Percentiles rank a stretch among this genome's conserved stretches.
These are phyloP conservation scores for Zopfochytrium polystomum DNA, from an alignment of 371 early-diverging fungal genomes.

Conservation along the genomic window DNA sequence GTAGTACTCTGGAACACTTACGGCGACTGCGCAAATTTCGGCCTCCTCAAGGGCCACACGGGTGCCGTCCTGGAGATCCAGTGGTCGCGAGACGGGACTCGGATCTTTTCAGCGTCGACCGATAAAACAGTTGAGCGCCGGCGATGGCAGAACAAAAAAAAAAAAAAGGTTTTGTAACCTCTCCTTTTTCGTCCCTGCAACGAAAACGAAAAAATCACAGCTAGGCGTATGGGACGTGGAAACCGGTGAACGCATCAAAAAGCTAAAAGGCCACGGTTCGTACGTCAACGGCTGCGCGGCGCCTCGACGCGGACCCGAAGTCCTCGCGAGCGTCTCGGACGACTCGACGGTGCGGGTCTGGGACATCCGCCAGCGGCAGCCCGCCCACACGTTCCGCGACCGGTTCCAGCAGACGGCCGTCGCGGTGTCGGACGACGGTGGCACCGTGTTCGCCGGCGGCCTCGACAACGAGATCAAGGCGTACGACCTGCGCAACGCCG, in stretches of 20 bases:
- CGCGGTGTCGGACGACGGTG: constrained; percentile 74
- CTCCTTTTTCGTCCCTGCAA: neutral
- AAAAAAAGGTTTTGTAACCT: neutral
- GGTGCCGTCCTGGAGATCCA: constrained; percentile 83
- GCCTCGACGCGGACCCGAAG: constrained; percentile 61
- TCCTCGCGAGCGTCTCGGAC: constrained; percentile 57
- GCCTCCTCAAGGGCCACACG: constrained; percentile 78
- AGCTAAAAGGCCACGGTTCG: constrained; percentile 69
- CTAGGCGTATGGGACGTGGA: constrained; percentile 76
- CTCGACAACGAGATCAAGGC: constrained; percentile 86
- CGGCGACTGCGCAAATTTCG: constrained; percentile 85
- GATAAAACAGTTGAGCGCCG: constrained; percentile 44
- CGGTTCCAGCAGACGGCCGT: constrained; percentile 78
- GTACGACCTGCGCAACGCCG: constrained; percentile 83
- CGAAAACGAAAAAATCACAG: constrained; percentile 31
- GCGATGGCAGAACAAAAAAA: too few relatives aligned
- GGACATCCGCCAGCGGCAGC: constrained; percentile 60
- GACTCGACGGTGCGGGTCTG: constrained; percentile 68
- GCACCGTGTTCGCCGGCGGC: constrained; percentile 79
- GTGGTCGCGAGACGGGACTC: constrained; percentile 81
- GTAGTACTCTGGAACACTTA: constrained; percentile 89
- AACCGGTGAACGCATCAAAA: constrained; percentile 69
- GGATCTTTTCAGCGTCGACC: constrained; percentile 68
- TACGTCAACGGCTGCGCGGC: constrained; percentile 73
- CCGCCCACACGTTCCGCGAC: constrained; percentile 67